Conservation (phyloP, 805 yeast species). For the Torulaspora franciscae region DNA sequence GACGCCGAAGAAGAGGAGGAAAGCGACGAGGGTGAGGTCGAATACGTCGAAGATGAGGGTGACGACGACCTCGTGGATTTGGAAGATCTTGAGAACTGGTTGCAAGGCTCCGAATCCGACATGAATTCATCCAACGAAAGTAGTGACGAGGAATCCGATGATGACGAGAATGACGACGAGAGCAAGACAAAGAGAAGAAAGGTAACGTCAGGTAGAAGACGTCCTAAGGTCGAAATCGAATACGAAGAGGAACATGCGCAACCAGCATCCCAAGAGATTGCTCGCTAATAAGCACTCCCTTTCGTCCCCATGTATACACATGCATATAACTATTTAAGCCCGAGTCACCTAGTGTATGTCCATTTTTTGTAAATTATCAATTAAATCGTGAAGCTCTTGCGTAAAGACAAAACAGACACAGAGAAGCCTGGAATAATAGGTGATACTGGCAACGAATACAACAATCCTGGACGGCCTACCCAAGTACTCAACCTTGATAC, state of each 20-base stretch:
- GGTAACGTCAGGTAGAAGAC: slow-evolving; percentile 43
- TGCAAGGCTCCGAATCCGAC: slow-evolving; percentile 47
- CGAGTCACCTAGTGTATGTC: not conserved
- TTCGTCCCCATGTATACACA: not conserved
- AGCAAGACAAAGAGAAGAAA: slow-evolving; percentile 38
- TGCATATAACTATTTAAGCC: not conserved
- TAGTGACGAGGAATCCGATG: slow-evolving; percentile 32
- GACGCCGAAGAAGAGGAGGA: slow-evolving; percentile 49
- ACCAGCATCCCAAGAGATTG: slow-evolving; percentile 30
- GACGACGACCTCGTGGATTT: slow-evolving; percentile 87
- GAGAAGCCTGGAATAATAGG: too few species aligned
- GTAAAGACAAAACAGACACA: too few species aligned
- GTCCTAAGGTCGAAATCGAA: slow-evolving; percentile 76
- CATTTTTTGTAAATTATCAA: not conserved
- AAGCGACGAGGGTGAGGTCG: slow-evolving; percentile 70
- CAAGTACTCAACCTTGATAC: too few species aligned
- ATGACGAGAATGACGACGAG: slow-evolving; percentile 38
- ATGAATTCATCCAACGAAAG: slow-evolving; percentile 32
- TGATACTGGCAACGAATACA: too few species aligned
- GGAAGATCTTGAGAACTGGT: slow-evolving; percentile 90
- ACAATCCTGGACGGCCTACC: too few species aligned
- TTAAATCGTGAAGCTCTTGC: not conserved
- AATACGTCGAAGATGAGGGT: slow-evolving; percentile 84
- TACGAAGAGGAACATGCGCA: slow-evolving; percentile 64
- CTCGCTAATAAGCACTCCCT: slow-evolving; percentile 15